phyloP scores from a whole-genome alignment of 176 grass and related monocot species.

The Zea luxurians region DNA sequence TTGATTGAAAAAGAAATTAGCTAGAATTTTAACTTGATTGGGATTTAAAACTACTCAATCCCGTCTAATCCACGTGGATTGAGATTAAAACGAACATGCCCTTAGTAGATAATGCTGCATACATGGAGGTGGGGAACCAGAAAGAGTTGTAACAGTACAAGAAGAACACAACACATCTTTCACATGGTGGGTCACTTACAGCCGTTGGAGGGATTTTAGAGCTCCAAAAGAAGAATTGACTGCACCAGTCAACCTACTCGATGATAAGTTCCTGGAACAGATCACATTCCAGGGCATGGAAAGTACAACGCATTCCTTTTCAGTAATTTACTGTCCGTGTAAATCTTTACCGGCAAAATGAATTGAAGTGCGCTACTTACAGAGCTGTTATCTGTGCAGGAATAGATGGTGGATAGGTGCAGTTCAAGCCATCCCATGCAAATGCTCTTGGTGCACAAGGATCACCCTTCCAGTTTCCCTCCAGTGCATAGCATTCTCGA shows the following conservation, averaged over 20 bases:
- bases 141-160: neutral
- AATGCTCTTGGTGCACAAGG: conserved; percentile 29
- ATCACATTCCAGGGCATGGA: neutral
- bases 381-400: conserved; percentile 31
- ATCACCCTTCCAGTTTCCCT: conserved; percentile 40
- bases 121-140: neutral
- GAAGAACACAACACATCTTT: neutral
- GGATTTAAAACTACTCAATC: too few relatives aligned
- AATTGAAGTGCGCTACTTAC: conserved; percentile 33
- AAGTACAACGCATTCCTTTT: too few relatives aligned
- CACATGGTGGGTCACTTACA: conserved; percentile 40
- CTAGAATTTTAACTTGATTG: too few relatives aligned
- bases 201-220: conserved; percentile 39
- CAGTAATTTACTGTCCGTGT: neutral
- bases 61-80: too few relatives aligned
- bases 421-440: conserved; percentile 38
- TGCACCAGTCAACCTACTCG: conserved; percentile 41
- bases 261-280: conserved; percentile 46
- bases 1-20: too few relatives aligned
- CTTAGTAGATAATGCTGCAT: neutral
- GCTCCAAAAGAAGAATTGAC: conserved; percentile 42
- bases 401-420: neutral
- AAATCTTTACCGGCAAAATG: neutral
- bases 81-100: too few relatives aligned
- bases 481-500: conserved; percentile 16